Evolutionary conservation across 2,329 filamentous ascomycete genomes (phyloP).

Genomic region (Coccinonectria pachysandricola): DNA sequence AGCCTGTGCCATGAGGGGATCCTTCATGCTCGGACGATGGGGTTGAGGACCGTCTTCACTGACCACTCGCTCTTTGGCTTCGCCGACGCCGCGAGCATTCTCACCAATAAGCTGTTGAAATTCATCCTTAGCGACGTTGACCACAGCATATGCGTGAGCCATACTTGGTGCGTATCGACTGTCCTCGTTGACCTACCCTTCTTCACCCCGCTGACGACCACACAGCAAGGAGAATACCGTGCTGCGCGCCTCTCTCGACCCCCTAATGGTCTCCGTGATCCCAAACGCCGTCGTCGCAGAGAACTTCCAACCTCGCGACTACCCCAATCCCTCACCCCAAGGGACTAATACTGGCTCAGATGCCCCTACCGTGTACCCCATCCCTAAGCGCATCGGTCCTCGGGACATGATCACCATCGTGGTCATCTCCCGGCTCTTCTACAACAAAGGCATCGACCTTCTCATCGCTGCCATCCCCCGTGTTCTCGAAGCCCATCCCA

Average conservation of each 20-base stretch:
- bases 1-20: constrained; percentile 92
- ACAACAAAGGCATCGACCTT: constrained; percentile 96
- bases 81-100: constrained; percentile 87
- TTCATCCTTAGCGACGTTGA: constrained; percentile 95
- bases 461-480: constrained; percentile 93
- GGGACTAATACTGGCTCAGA: constrained; percentile 29
- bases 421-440: constrained; percentile 93
- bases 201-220: constrained; percentile 7
- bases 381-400: constrained; percentile 62
- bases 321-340: constrained; percentile 25
- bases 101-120: constrained; percentile 95
- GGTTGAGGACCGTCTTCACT: constrained; percentile 87
- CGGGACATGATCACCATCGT: constrained; percentile 90
- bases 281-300: constrained; percentile 96
- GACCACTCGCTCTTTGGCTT: constrained; percentile 97
- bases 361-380: constrained; percentile 21
- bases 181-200: neutral
- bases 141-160: constrained; percentile 95
- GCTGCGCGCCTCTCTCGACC: constrained; percentile 84
- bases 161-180: constrained; percentile 64
- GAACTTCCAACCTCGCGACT: constrained; percentile 66
- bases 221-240: constrained; percentile 94
- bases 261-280: constrained; percentile 94
- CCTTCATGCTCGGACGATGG: constrained; percentile 91
- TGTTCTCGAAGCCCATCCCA: constrained; percentile 79